Percentiles rank a stretch among this genome's conserved stretches.
phyloP scores from a whole-genome alignment of 257 asterid species.

The Fraxinus excelsior region DNA sequence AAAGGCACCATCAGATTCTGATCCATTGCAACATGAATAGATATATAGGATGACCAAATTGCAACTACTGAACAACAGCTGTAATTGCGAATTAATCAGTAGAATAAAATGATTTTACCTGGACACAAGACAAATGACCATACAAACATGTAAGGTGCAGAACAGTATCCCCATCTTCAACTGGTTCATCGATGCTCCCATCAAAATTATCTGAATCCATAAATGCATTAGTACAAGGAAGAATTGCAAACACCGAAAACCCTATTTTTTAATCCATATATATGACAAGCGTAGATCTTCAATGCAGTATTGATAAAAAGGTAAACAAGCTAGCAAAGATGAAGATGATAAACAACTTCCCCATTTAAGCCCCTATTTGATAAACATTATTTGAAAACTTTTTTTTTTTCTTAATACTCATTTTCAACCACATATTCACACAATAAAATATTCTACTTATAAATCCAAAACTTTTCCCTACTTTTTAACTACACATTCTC shows the following conservation, averaged over 20 bases:
- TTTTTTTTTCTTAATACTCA: too few species aligned
- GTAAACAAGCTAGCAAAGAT: neutral
- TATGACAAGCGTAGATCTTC: neutral
- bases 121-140: constrained; percentile 80
- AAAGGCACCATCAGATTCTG: neutral
- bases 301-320: neutral
- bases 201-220: constrained; percentile 53
- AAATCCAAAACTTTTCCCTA: too few species aligned
- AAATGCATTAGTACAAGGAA: constrained; percentile 19
- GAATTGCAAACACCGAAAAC: neutral
- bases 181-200: constrained; percentile 75
- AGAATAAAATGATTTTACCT: constrained; percentile 44
- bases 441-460: too few species aligned
- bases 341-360: neutral
- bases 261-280: neutral
- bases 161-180: constrained; percentile 94
- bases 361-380: neutral
- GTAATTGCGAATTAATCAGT: constrained; percentile 6
- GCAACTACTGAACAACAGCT: neutral
- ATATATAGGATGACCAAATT: neutral
- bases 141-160: constrained; percentile 90
- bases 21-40: neutral
- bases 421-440: too few species aligned
- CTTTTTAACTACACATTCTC: too few species aligned
- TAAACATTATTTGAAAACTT: too few species aligned